Base-by-base conservation (phyloP, 208 protist genomes). In the Trichomonas tenax region DNA sequence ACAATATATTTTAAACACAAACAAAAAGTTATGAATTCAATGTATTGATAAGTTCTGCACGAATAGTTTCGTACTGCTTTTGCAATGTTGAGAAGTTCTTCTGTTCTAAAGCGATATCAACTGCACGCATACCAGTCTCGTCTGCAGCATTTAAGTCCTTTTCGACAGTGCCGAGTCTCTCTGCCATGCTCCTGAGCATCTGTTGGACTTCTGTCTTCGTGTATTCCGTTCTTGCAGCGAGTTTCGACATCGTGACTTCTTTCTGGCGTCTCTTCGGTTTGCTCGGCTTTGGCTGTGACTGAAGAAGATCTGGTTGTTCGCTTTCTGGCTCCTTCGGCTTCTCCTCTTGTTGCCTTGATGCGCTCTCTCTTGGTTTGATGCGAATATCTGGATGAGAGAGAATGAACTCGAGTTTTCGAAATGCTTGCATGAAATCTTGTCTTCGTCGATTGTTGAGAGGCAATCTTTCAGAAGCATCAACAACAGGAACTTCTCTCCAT, bases 161-260 rank as follows among this genome's bases (percentile, higher is more conserved):
- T 51, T 93, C 86, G 14, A 93, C 86, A 23, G 44, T 41, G 17
- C 14, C 15, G 0, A 93, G 31, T 51, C 86, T 93, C 46, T 93
- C 44, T 17, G 41, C 86, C 86, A 93, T 93, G 51, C 44, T 51
- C n/a, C 44, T 23, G 11, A 93, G n/a, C 86, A 93, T 93, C 26
- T 93, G 40, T 21, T 93, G 86, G 34, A 93, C n/a, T 51, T 93
- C 86, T 51, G 40, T 51, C n/a, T 93, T 93, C 31, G 86, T 93
- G 31, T 93, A 93, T 36, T 93, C 86, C 10, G 86, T 93, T 51
- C 44, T 51, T 10, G 86, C 86, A 58, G 41, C n/a, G 6, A 93
- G 44, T 36, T 93, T 23, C 17, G 86, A 58, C 58, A 72, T 72
- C 31, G 82, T 40, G 40, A 46, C 82, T n/a, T 44, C 17, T 46